Evolutionary conservation across 1,139 yeast species (phyloP).

Genomic region (Trichomonascaceae sp.): DNA sequence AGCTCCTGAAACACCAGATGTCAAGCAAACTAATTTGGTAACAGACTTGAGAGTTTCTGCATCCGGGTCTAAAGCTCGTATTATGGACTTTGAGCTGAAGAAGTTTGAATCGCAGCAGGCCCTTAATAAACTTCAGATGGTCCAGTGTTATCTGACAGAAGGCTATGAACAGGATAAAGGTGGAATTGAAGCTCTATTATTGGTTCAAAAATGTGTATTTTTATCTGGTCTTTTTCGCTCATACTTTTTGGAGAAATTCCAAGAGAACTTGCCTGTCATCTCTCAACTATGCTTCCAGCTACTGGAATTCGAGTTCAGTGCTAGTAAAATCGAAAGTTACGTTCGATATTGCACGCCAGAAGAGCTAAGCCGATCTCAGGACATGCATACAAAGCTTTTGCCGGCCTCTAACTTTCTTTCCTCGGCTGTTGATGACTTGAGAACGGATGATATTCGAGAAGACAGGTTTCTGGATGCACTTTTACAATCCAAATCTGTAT

Average conservation of each 20-base stretch:
- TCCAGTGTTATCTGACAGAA: slow-evolving; percentile 22
- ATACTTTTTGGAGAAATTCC: slow-evolving; percentile 13
- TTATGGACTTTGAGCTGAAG: slow-evolving; percentile 26
- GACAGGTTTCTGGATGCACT: slow-evolving; percentile 10
- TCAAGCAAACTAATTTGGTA: neutral
- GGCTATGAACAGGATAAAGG: slow-evolving; percentile 21
- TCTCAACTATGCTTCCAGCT: slow-evolving; percentile 15
- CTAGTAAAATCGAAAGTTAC: slow-evolving; percentile 12
- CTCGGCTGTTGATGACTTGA: slow-evolving; percentile 14
- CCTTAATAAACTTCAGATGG: slow-evolving; percentile 26
- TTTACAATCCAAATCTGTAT: neutral
- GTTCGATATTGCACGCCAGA: slow-evolving; percentile 16
- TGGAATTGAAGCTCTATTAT: slow-evolving; percentile 19
- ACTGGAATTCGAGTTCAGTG: slow-evolving; percentile 15
- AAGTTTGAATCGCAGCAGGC: slow-evolving; percentile 27
- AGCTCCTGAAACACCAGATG: neutral
- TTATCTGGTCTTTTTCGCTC: slow-evolving; percentile 12
- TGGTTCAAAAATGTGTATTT: slow-evolving; percentile 16
- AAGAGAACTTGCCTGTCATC: slow-evolving; percentile 13
- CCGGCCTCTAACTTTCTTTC: slow-evolving; percentile 14
- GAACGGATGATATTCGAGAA: slow-evolving; percentile 17
- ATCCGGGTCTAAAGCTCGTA: slow-evolving; percentile 19
- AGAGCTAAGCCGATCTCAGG: slow-evolving; percentile 10
- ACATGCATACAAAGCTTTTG: slow-evolving; percentile 9
- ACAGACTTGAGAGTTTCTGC: slow-evolving; percentile 2